phyloP scores from a whole-genome alignment of 1,284 basidiomycete species.

The Termitomyces sp. region DNA sequence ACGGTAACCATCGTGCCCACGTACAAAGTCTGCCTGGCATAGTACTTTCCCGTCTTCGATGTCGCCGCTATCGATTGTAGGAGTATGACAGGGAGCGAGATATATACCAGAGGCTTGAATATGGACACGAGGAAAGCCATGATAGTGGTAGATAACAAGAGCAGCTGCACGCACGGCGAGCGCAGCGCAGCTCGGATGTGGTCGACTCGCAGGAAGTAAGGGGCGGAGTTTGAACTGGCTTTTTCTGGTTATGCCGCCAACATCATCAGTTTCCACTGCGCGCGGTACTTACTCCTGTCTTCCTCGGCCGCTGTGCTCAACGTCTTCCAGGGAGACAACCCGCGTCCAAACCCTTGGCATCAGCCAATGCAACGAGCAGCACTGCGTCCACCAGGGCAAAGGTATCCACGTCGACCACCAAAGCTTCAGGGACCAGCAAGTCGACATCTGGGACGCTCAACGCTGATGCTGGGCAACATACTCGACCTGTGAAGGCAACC shows the following conservation, averaged over 20 bases:
- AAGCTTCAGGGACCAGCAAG: not conserved
- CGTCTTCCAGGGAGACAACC: slow-evolving; percentile 24
- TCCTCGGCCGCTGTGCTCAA: slow-evolving; percentile 18
- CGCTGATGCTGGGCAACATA: slow-evolving; percentile 7
- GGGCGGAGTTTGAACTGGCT: slow-evolving; percentile 17
- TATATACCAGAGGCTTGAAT: slow-evolving; percentile 66
- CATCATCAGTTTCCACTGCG: slow-evolving; percentile 9
- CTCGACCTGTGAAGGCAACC: not conserved
- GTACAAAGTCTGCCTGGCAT: slow-evolving; percentile 72
- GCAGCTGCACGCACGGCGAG: not conserved
- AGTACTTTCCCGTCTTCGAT: slow-evolving; percentile 60
- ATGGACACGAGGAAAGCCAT: slow-evolving; percentile 63
- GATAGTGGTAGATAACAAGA: not conserved
- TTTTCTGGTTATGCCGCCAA: slow-evolving; percentile 2
- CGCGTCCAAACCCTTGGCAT: slow-evolving; percentile 20
- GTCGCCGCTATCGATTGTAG: slow-evolving; percentile 52
- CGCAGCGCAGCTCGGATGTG: slow-evolving; percentile 8
- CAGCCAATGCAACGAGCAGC: not conserved
- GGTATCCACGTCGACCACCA: not conserved
- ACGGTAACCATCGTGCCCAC: slow-evolving; percentile 69
- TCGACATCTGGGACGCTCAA: not conserved
- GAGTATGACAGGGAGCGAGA: slow-evolving; percentile 64
- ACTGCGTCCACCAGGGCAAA: slow-evolving; percentile 16
- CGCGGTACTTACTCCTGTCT: slow-evolving; percentile 22
- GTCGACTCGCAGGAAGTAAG: not conserved